Evolutionary conservation across 2,329 filamentous ascomycete species (phyloP), one percentile per base, ranked within the genome.

Genomic region (Scedosporium boydii): DNA sequence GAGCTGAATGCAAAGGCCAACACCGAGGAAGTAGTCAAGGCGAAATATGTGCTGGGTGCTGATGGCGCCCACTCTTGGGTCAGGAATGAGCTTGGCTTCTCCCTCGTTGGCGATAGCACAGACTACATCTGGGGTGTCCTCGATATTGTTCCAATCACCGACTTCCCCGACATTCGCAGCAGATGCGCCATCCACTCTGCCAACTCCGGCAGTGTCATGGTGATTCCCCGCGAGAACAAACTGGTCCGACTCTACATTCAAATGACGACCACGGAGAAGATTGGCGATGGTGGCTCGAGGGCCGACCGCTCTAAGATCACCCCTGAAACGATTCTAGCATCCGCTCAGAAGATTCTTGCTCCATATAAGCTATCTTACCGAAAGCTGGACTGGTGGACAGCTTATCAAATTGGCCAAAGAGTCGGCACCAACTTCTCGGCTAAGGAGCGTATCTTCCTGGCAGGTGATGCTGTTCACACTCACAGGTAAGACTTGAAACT

Each of bases 21-120:
- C 27, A 57, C 26, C 5, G 42, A 44, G 23, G 73, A 77, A 56
- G 65, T 67, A 3, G 67, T 77, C 3, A 66, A 69, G 16, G 74
- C 73, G 16, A 76, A 86, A 68, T 90, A 87, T 65, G 76, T 90
- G 34, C 77, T 91, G 3, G 87, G 87, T 0, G 86, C 83, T 55
- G 87, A 90, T 65, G 87, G 87, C 0, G 87, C 87, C 0, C 85
- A 87, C 67, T 85, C 81, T 62, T 89, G 86, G 84, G 84, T 83
- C 0, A 75, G 87, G 46, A 77, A 79, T 61, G 77, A 83, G 62
- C 73, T 89, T 1, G 82, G 82, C 0, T 46, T 60, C 58, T 27
- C 14, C 6, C 74, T 85, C 59, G 75, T 81, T 59, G 82, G 82
- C 6, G 81, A 83, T 62, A 78, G 76, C 38, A 81, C 77, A 0